Conservation (phyloP, 371 early-diverging fungal species). For the Entomophthora muscae region DNA sequence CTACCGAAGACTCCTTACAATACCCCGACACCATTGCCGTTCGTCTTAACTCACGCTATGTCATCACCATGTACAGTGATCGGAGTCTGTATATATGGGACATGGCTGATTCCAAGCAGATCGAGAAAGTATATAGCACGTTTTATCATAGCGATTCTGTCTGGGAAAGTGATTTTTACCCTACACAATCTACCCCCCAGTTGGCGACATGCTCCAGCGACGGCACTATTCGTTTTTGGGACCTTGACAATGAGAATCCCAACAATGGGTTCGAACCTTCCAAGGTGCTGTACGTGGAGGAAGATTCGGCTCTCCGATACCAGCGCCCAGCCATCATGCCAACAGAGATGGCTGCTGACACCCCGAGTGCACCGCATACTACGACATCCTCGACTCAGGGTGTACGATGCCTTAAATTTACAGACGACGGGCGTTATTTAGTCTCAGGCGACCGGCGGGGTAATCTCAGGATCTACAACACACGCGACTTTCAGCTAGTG, state of each 20-base stretch:
- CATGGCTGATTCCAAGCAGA: constrained; percentile 35
- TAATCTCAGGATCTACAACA: constrained; percentile 43
- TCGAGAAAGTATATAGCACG: constrained; percentile 44
- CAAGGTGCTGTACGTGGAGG: constrained; percentile 3
- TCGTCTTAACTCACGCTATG: constrained; percentile 18
- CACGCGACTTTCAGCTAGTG: constrained; percentile 34
- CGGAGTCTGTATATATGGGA: constrained; percentile 59
- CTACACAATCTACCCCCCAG: constrained; percentile 17
- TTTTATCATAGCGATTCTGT: constrained; percentile 61
- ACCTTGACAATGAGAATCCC: constrained; percentile 22
- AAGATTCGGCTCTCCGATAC: background rate
- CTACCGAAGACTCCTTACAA: constrained; percentile 13
- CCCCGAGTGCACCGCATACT: background rate
- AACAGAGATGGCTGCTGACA: background rate
- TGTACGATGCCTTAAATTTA: constrained; percentile 40
- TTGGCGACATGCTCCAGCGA: constrained; percentile 66
- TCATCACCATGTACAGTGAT: constrained; percentile 22
- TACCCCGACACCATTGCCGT: constrained; percentile 45
- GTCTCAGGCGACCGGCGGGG: constrained; percentile 66
- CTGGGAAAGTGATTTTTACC: constrained; percentile 68
- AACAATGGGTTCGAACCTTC: constrained; percentile 7
- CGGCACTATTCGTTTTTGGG: constrained; percentile 69
- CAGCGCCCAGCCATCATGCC: constrained; percentile 1
- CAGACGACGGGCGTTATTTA: constrained; percentile 39
- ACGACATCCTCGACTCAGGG: constrained; percentile 1